Percentiles rank a stretch among this genome's conserved stretches.
phyloP scores from a whole-genome alignment of 495 filamentous ascomycete genomes.

The Lasiosphaeria miniovina region DNA sequence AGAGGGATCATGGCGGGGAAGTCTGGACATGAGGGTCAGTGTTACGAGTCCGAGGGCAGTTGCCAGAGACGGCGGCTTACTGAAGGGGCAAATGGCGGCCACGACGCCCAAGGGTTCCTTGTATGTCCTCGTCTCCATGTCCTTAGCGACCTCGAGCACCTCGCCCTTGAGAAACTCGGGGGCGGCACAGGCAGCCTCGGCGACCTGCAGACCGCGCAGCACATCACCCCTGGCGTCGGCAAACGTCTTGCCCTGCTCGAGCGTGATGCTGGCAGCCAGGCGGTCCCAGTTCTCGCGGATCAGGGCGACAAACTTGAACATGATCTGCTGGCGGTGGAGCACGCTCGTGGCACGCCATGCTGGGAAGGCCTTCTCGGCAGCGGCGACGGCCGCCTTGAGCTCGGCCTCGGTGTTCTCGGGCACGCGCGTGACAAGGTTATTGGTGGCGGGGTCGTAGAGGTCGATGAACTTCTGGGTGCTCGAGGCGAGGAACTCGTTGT shows the following conservation, averaged over 20 bases:
- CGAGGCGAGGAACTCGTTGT: slow-evolving; percentile 85
- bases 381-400: slow-evolving; percentile 80
- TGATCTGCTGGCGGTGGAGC: slow-evolving; percentile 85
- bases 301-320: slow-evolving; percentile 91
- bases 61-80: slow-evolving; percentile 47
- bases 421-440: slow-evolving; percentile 96
- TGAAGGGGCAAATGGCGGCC: slow-evolving; percentile 97
- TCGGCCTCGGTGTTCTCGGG: slow-evolving; percentile 92
- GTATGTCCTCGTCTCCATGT: slow-evolving; percentile 97
- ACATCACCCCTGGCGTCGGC: slow-evolving; percentile 95
- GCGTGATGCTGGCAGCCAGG: slow-evolving; percentile 88
- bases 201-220: slow-evolving; percentile 90
- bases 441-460: slow-evolving; percentile 91
- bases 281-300: slow-evolving; percentile 96
- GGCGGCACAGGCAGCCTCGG: slow-evolving; percentile 92
- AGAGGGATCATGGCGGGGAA: slow-evolving; percentile 99
- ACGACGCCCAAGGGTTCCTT: slow-evolving; percentile 91
- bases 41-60: neutral
- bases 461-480: slow-evolving; percentile 82
- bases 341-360: slow-evolving; percentile 82
- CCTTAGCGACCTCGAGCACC: slow-evolving; percentile 93
- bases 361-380: slow-evolving; percentile 86
- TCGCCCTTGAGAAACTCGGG: slow-evolving; percentile 92
- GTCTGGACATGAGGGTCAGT: slow-evolving; percentile 52
- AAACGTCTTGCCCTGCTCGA: slow-evolving; percentile 99